These are phyloP conservation scores for Cucurbita maxima DNA, from an alignment of 306 rosid species.

Conservation along the genomic window DNA sequence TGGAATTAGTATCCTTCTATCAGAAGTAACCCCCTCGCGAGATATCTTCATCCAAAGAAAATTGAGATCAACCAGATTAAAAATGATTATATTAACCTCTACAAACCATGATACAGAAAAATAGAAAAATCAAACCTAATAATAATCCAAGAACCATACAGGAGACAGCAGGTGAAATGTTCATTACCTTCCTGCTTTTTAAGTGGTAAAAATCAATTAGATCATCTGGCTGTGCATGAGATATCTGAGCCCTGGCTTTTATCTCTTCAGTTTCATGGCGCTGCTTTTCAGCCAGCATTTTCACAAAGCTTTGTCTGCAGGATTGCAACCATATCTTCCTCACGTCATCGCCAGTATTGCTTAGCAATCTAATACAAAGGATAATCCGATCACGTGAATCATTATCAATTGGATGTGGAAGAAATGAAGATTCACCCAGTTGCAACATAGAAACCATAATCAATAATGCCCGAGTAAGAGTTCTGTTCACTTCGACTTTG, in stretches of 20 bases:
- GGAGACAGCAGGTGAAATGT: slow-evolving; percentile 9
- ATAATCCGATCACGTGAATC: slow-evolving; percentile 79
- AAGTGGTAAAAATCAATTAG: slow-evolving; percentile 95
- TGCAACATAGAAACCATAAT: slow-evolving; percentile 81
- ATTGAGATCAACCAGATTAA: not conserved
- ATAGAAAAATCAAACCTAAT: not conserved
- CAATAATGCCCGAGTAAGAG: slow-evolving; percentile 49
- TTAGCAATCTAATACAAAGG: slow-evolving; percentile 65
- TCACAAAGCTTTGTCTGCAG: slow-evolving; percentile 87
- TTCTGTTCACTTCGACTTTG: slow-evolving; percentile 66
- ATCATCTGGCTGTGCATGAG: slow-evolving; percentile 93
- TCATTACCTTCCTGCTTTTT: slow-evolving; percentile 87
- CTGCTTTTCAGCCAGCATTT: slow-evolving; percentile 95
- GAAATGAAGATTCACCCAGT: slow-evolving; percentile 71
- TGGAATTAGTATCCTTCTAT: not conserved
- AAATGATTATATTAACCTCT: not conserved
- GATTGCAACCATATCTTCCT: slow-evolving; percentile 81
- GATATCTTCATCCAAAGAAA: not conserved
- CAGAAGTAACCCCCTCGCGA: not conserved
- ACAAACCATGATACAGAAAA: not conserved
- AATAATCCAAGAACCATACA: not conserved
- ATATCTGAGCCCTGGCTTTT: slow-evolving; percentile 72
- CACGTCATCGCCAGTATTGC: slow-evolving; percentile 58
- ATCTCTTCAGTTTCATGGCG: slow-evolving; percentile 67
- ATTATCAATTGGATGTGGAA: slow-evolving; percentile 82